A percentile compares a stretch with the other conserved stretches of the same genome.
These are phyloP conservation scores for Paecilomyces dactylethromorphus DNA, from an alignment of 2,329 filamentous ascomycete species.

Conservation along the genomic window DNA sequence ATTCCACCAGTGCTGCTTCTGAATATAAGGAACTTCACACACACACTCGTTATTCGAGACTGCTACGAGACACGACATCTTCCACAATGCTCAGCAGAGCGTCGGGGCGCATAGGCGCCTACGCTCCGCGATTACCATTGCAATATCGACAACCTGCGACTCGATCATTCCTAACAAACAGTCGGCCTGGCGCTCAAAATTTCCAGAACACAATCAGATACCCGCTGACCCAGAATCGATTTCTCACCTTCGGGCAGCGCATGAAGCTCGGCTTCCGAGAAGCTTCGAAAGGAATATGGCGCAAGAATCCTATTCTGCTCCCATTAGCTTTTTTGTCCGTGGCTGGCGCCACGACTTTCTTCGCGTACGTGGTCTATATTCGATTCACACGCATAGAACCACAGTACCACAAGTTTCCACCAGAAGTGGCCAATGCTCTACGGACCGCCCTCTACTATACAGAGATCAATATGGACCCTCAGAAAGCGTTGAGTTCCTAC, in stretches of 20 bases:
- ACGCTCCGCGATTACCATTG: constrained; percentile 2
- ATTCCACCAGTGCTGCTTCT: not conserved
- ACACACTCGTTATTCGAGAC: not conserved
- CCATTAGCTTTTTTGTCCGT: constrained; percentile 34
- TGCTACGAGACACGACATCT: not conserved
- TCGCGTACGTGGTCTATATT: constrained; percentile 37
- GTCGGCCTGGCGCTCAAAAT: not conserved
- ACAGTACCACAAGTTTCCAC: constrained; percentile 37
- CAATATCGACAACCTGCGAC: not conserved
- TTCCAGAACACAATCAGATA: not conserved
- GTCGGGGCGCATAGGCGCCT: constrained; percentile 16
- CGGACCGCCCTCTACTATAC: constrained; percentile 82
- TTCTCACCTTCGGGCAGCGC: constrained; percentile 21
- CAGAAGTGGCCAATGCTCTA: constrained; percentile 51
- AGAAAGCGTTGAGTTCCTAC: constrained; percentile 76
- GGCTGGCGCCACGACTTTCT: constrained; percentile 24
- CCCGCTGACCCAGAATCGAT: constrained; percentile 11
- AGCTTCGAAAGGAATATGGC: constrained; percentile 34
- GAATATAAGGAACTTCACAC: not conserved
- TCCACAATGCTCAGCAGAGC: constrained; percentile 20
- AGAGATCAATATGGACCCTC: constrained; percentile 66
- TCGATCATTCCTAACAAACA: constrained; percentile 4
- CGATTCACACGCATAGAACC: constrained; percentile 36
- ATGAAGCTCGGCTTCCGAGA: constrained; percentile 26
- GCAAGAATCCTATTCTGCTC: constrained; percentile 37